These are phyloP conservation scores for Amanita rimosa DNA, from an alignment of 768 basidiomycete genomes.

Conservation along the genomic window DNA sequence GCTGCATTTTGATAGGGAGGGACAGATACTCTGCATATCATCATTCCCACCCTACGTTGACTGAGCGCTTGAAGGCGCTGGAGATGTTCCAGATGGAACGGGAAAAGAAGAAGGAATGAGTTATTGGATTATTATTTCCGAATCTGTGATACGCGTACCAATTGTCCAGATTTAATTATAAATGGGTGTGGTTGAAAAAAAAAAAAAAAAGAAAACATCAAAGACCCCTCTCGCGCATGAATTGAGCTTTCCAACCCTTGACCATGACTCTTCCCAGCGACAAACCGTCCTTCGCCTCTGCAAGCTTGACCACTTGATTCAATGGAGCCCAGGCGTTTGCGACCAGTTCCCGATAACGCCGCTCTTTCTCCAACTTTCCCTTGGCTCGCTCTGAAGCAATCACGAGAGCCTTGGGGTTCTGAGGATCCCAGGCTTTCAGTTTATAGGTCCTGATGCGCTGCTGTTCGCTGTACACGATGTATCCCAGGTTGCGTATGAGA, in stretches of 20 bases:
- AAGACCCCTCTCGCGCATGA: constrained; percentile 2
- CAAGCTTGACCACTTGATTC: constrained; percentile 44
- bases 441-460: constrained; percentile 11
- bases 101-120: constrained; percentile 26
- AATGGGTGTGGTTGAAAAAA: no score
- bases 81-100: constrained; percentile 49
- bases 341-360: constrained; percentile 17
- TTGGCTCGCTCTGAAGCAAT: constrained; percentile 14
- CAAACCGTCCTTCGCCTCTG: constrained; percentile 41
- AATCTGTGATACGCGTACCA: neutral
- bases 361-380: constrained; percentile 10
- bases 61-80: constrained; percentile 77
- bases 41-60: constrained; percentile 91
- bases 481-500: constrained; percentile 42
- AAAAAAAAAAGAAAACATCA: no score
- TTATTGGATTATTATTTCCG: neutral
- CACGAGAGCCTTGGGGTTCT: constrained; percentile 6
- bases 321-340: constrained; percentile 33
- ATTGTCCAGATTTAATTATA: neutral
- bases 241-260: constrained; percentile 8
- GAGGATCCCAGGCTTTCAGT: constrained; percentile 6
- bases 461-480: constrained; percentile 25
- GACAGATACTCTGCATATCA: constrained; percentile 86
- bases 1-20: neutral
- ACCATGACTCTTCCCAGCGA: constrained; percentile 35